Conservation (phyloP, 2,329 filamentous ascomycete species). For the Fusarium pseudonygamai region DNA sequence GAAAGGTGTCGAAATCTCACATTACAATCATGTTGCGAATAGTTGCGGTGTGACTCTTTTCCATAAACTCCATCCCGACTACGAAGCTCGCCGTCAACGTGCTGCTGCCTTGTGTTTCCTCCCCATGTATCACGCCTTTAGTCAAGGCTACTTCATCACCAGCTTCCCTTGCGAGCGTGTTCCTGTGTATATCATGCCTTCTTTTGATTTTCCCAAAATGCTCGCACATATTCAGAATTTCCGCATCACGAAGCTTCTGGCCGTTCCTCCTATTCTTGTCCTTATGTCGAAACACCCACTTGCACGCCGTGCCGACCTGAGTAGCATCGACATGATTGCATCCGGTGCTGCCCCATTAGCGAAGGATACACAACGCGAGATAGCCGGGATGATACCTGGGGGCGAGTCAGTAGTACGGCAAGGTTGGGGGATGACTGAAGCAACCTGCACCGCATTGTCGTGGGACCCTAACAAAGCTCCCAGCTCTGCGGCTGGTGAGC, state of each 20-base stretch:
- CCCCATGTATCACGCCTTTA: constrained; percentile 80
- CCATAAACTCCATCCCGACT: constrained; percentile 59
- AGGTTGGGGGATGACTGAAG: constrained; percentile 90
- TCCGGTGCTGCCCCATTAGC: constrained; percentile 77
- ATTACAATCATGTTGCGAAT: constrained; percentile 80
- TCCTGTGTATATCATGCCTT: constrained; percentile 80
- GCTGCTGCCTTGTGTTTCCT: constrained; percentile 70
- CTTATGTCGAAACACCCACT: constrained; percentile 76
- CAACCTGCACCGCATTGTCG: constrained; percentile 74
- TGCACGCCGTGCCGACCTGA: constrained; percentile 73
- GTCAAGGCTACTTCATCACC: constrained; percentile 76
- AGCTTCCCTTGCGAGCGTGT: constrained; percentile 64
- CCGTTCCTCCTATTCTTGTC: constrained; percentile 81
- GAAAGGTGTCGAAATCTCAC: constrained; percentile 86
- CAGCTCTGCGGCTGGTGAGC: constrained; percentile 41
- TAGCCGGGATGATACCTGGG: constrained; percentile 60
- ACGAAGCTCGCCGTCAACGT: constrained; percentile 52
- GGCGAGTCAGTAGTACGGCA: constrained; percentile 59
- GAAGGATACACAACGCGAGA: constrained; percentile 56
- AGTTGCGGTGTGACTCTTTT: constrained; percentile 64
- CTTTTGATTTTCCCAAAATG: constrained; percentile 79
- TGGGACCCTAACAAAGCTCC: constrained; percentile 70
- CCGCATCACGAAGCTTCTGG: constrained; percentile 71
- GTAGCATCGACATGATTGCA: constrained; percentile 66
- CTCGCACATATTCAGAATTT: constrained; percentile 73